Evolutionary conservation across 352 stramenopile genomes (phyloP).

Genomic region (Saprolegnia parasitica): DNA sequence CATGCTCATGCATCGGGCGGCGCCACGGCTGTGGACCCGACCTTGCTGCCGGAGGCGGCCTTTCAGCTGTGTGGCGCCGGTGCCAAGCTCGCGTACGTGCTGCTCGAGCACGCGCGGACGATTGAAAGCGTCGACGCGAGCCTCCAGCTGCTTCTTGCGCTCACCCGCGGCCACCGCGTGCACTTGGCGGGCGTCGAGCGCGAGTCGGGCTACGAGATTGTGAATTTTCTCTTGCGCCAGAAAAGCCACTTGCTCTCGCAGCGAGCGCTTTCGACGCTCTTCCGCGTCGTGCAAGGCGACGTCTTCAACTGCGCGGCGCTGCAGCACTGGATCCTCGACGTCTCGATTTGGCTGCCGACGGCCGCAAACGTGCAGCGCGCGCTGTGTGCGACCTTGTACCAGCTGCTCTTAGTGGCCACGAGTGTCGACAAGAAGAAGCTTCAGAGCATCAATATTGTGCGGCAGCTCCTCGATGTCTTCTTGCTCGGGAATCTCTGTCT

Average conservation of each 20-base stretch:
- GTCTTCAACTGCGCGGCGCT: conserved; percentile 45
- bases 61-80: conserved; percentile 46
- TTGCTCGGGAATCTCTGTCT: conserved; percentile 46
- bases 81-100: conserved; percentile 46
- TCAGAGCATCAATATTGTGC: conserved; percentile 57
- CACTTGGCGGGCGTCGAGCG: conserved; percentile 59
- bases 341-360: conserved; percentile 58
- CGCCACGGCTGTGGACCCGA: conserved; percentile 29
- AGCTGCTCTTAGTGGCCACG: conserved; percentile 46
- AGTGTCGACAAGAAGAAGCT: conserved; percentile 50
- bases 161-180: conserved; percentile 36
- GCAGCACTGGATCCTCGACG: conserved; percentile 70
- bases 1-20: conserved; percentile 56
- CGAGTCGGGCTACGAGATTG: conserved; percentile 67
- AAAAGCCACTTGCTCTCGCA: conserved; percentile 51
- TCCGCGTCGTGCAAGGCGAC: conserved; percentile 47
- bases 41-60: conserved; percentile 40
- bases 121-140: conserved; percentile 41
- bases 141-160: conserved; percentile 40
- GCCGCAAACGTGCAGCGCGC: conserved; percentile 38
- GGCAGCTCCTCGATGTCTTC: conserved; percentile 66
- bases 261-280: conserved; percentile 41
- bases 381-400: conserved; percentile 65
- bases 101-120: conserved; percentile 46
- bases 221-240: conserved; percentile 61